Conservation (phyloP, 1,284 basidiomycete genomes). For the Puccinia novopanici region DNA sequence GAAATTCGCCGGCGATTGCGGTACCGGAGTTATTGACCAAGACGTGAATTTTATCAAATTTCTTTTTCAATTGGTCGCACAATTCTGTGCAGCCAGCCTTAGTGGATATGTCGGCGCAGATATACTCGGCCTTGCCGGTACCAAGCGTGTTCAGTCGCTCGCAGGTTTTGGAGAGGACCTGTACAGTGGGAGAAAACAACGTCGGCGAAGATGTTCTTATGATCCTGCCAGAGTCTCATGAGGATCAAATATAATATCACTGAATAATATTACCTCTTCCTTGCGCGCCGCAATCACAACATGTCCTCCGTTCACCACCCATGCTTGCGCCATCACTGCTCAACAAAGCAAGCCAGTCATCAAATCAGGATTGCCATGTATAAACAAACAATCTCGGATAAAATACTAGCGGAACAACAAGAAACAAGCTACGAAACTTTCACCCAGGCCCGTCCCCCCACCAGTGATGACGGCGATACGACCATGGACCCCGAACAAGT, state of each 20-base stretch:
- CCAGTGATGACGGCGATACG: conserved; percentile 47
- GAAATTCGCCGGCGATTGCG: conserved; percentile 27
- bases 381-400: not conserved
- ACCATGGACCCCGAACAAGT: conserved; percentile 38
- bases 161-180: conserved; percentile 39
- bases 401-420: not conserved
- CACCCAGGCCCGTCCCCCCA: conserved; percentile 41
- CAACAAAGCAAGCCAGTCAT: not conserved
- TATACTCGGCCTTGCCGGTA: conserved; percentile 45
- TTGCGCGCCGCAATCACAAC: conserved; percentile 51
- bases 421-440: conserved; percentile 37
- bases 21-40: conserved; percentile 51
- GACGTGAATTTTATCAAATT: conserved; percentile 44
- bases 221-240: not conserved
- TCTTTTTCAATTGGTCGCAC: conserved; percentile 32
- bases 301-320: conserved; percentile 50
- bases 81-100: conserved; percentile 45
- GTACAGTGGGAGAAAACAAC: not conserved
- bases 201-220: not conserved
- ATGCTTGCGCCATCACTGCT: conserved; percentile 51
- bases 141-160: conserved; percentile 13
- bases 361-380: not conserved
- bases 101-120: conserved; percentile 18
- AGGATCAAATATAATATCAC: not conserved
- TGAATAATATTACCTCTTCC: conserved; percentile 19